Percentiles rank a stretch among this genome's conserved stretches.
Conservation (phyloP, 176 grass and related monocot genomes). For the Carex kokanica region DNA sequence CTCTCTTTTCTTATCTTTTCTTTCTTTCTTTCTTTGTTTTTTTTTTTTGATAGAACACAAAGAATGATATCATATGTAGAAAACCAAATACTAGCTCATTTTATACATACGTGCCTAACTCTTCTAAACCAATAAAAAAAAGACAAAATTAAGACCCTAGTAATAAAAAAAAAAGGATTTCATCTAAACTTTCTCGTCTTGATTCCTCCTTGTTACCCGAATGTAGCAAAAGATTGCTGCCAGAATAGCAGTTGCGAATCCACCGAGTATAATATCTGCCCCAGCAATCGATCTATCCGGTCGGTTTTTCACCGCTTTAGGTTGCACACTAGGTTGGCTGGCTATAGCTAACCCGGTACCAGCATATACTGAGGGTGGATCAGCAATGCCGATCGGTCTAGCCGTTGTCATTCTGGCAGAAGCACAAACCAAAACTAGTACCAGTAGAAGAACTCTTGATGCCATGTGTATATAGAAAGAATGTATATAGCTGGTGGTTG, state of each 20-base stretch:
- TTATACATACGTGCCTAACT: constrained; percentile 26
- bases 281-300: constrained; percentile 58
- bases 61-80: not conserved
- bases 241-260: constrained; percentile 58
- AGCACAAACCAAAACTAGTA: constrained; percentile 12
- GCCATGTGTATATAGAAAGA: not conserved
- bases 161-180: not conserved
- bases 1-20: not conserved
- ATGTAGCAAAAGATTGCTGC: constrained; percentile 72
- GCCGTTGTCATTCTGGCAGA: constrained; percentile 2
- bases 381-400: constrained; percentile 40
- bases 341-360: not conserved
- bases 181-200: constrained; percentile 25
- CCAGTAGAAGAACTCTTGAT: constrained; percentile 17
- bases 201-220: constrained; percentile 54
- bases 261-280: constrained; percentile 67
- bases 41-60: not conserved
- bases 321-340: constrained; percentile 25
- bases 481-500: not conserved
- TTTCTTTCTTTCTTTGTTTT: not conserved
- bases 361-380: constrained; percentile 22
- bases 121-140: not conserved
- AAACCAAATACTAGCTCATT: not conserved
- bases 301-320: not conserved
- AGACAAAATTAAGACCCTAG: not conserved